Base-by-base conservation (phyloP, 176 grass and related monocot genomes). In the Urochloa ruziziensis region DNA sequence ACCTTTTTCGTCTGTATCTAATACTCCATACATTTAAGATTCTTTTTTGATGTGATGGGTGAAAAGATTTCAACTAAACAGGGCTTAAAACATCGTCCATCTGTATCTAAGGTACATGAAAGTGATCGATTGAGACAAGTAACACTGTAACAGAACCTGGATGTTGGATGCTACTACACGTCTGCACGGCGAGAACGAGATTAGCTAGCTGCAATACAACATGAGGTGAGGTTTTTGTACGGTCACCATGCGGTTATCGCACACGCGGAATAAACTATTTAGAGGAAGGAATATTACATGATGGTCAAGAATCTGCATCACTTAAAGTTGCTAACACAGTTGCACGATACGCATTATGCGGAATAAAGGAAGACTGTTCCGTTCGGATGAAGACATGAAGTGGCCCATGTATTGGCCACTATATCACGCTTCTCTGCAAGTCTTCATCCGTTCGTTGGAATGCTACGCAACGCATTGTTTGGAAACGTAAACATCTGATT, bases 211-310 rank as follows among this genome's bases (percentile, higher is more conserved):
- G 39, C 39, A 40, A 40, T 40, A 9, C 19, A 43, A 25, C 66
- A 65, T 39, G 7, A 24, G 12, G 79, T 88, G 79, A 37, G 62
- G 34, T 4, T 48, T n/a, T n/a, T 24, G 13, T 80, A 67, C 27
- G 61, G 13, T 69, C 69, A 89, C 76, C 76, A 6, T 33, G 3
- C 12, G 69, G 82, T 89, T 67, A 68, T 52, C 16, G 58, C 18
- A 74, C 61, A 33, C 1, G 68, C 18, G 5, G 69, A 80, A 89
- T 75, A 80, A 80, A 80, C 76, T 67, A 67, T 33, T 33, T 19
- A 30, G 23, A 48, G 17, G 15, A 32, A 74, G 32, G 75, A 75
- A 80, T 74, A 84, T 84, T 46, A 58, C 75, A 34, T 23, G 32
- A 15, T 27, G 10, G 23, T 58, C 53, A 56, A 46, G 16, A 27